Base-by-base conservation (phyloP, 805 yeast species). In the Wickerhamiella australiensis region DNA sequence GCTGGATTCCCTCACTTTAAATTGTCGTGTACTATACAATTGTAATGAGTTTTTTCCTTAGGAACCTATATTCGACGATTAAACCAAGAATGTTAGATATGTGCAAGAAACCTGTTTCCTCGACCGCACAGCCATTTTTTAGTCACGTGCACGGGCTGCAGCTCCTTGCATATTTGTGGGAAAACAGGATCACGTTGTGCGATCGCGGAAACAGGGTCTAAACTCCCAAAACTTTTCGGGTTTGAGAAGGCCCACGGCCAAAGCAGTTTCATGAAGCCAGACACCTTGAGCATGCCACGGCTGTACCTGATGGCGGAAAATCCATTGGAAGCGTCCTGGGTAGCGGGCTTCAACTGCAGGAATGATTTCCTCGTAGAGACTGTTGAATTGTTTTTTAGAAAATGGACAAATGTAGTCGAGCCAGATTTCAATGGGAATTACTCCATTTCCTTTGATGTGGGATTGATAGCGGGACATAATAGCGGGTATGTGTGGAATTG, bases 241-340 rank as follows among this genome's bases (percentile, higher is more conserved):
- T 13, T 67, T 69, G 45, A 74, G 68, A 43, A 54, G 57, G n/a
- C 82, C 83, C 26, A 80, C 79, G 0, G 80, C 87, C 22, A 86
- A 63, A 0, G 82, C 72, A 38, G 82, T 82, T 60, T 86, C 95
- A 61, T 82, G 81, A 36, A 78, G 68, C 33, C 77, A 65, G 4
- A 76, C 73, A 1, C 90, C 80, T 50, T 78, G 76, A 41, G 88
- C 80, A 62, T 86, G 95, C 95, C 95, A 86, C 56, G 94, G 92
- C 68, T 86, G 95, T n/a, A 82, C 71, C 37, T 80, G 86, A 59
- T 84, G 81, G 53, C 79, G 73, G 63, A 81, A 77, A 9, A 78
- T 75, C 53, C 84, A 72, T 55, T 77, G 76, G 57, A 80, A 75
- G 52, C 73, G 62, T 51, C 70, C 71, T 1, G 79, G 74, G 47